Percentiles rank a stretch among this genome's conserved stretches.
These are phyloP conservation scores for Rhizophora mangle DNA, from an alignment of 345 rosid species.

Conservation along the genomic window DNA sequence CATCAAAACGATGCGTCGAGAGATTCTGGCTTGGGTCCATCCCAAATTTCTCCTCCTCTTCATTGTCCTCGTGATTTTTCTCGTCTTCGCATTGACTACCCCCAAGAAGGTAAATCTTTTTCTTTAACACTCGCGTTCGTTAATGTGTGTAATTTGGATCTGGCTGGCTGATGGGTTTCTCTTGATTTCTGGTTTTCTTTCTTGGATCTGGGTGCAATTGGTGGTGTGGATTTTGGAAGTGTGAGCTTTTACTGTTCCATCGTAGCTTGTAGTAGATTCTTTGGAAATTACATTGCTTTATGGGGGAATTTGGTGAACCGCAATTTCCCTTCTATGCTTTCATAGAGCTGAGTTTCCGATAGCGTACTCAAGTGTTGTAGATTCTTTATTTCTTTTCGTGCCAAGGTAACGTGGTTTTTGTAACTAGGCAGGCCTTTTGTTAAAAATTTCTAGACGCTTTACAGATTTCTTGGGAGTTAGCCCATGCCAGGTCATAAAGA, in stretches of 20 bases:
- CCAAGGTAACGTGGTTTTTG: neutral
- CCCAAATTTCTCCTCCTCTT: conserved; percentile 59
- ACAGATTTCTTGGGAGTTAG: too few species aligned
- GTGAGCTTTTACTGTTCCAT: neutral
- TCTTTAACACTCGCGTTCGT: neutral
- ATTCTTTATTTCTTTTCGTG: too few species aligned
- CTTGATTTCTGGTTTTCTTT: neutral
- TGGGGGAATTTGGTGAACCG: too few species aligned
- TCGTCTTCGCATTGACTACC: conserved; percentile 49
- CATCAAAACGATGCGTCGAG: conserved; percentile 49
- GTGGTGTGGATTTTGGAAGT: neutral
- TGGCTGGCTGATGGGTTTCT: conserved; percentile 7
- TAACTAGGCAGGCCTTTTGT: neutral
- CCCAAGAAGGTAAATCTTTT: conserved; percentile 40
- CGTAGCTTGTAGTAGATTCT: too few species aligned
- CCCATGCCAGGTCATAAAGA: too few species aligned
- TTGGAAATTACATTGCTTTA: too few species aligned
- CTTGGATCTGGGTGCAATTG: neutral
- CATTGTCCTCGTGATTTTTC: conserved; percentile 38
- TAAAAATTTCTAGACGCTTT: neutral
- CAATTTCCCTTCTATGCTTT: too few species aligned
- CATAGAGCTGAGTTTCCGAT: too few species aligned
- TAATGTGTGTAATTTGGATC: conserved; percentile 8
- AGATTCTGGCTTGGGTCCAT: conserved; percentile 52
- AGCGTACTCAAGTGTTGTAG: too few species aligned